A percentile compares a stretch with the other conserved stretches of the same genome.
phyloP scores from a whole-genome alignment of 139 green algal genomes.

The Ulvella scutata region DNA sequence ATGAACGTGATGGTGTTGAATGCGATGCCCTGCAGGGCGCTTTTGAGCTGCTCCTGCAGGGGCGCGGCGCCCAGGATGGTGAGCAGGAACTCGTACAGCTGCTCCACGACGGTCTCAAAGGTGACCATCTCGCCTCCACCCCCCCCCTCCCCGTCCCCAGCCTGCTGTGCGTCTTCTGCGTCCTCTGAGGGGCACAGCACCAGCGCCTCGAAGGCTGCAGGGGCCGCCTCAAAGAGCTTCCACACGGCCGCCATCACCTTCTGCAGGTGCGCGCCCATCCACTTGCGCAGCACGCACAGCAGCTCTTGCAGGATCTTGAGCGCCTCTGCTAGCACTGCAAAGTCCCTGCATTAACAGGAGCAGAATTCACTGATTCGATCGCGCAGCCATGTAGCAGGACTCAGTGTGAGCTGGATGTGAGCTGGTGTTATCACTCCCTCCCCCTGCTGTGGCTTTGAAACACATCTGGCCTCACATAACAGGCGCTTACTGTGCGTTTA shows the following conservation, averaged over 20 bases:
- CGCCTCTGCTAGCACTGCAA: not conserved
- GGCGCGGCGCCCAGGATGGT: not conserved
- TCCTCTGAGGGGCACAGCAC: not conserved
- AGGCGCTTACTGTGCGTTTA: no score
- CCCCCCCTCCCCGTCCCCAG: not conserved
- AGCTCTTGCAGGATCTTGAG: not conserved
- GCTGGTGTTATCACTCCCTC: no score
- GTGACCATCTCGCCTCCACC: not conserved
- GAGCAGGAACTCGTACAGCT: constrained; percentile 2
- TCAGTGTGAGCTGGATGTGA: no score
- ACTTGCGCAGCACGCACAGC: not conserved
- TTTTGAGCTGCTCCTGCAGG: not conserved
- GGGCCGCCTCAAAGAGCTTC: not conserved
- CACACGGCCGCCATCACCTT: not conserved
- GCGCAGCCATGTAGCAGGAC: no score
- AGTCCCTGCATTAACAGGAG: constrained; percentile 2
- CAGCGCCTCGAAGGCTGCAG: not conserved
- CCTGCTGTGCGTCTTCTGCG: not conserved
- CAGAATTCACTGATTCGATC: no score
- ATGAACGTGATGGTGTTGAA: not conserved
- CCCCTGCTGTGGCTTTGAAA: no score
- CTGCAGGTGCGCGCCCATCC: not conserved
- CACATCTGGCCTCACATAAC: no score
- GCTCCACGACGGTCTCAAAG: not conserved
- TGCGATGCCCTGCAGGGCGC: not conserved